phyloP scores from a whole-genome alignment of 2,329 filamentous ascomycete genomes.

The Claviceps sp. region DNA sequence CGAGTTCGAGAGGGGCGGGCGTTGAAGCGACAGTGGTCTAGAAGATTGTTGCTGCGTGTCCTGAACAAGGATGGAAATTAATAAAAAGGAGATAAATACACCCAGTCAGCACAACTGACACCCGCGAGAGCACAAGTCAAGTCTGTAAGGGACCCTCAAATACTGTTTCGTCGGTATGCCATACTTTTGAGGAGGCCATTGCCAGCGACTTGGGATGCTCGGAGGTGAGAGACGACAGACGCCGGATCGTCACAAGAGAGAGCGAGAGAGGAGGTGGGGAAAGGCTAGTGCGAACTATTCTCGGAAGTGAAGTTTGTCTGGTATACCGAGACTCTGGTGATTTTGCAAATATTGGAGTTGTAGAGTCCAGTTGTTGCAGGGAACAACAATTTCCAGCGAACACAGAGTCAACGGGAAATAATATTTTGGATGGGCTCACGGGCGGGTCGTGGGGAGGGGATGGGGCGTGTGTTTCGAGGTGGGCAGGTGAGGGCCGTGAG shows the following conservation, averaged over 20 bases:
- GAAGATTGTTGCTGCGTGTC: slow-evolving; percentile 52
- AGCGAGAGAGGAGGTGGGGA: slow-evolving; percentile 5
- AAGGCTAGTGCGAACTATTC: slow-evolving; percentile 9
- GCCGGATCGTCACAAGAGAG: slow-evolving; percentile 19
- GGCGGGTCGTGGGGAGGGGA: slow-evolving; percentile 3
- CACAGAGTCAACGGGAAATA: slow-evolving; percentile 23
- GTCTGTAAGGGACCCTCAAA: slow-evolving; percentile 13
- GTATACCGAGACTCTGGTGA: slow-evolving; percentile 1
- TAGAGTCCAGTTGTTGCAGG: slow-evolving; percentile 3
- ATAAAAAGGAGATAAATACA: slow-evolving; percentile 10
- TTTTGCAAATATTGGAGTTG: slow-evolving; percentile 2
- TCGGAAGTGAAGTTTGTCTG: slow-evolving; percentile 5
- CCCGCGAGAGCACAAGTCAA: slow-evolving; percentile 17
- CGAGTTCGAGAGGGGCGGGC: slow-evolving; percentile 44
- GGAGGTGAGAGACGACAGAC: slow-evolving; percentile 19
- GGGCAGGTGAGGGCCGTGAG: not conserved
- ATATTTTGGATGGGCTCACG: slow-evolving; percentile 22
- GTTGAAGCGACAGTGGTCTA: slow-evolving; percentile 53
- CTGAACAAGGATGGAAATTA: slow-evolving; percentile 23
- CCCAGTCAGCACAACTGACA: slow-evolving; percentile 22
- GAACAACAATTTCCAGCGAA: slow-evolving; percentile 7
- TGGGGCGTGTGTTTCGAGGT: slow-evolving; percentile 8
- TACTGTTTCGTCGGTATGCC: slow-evolving; percentile 13
- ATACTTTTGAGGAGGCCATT: slow-evolving; percentile 53
- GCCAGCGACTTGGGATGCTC: slow-evolving; percentile 26